These are phyloP conservation scores for Yamadazyma buinensis DNA, from an alignment of 1,139 yeast species.

Conservation along the genomic window DNA sequence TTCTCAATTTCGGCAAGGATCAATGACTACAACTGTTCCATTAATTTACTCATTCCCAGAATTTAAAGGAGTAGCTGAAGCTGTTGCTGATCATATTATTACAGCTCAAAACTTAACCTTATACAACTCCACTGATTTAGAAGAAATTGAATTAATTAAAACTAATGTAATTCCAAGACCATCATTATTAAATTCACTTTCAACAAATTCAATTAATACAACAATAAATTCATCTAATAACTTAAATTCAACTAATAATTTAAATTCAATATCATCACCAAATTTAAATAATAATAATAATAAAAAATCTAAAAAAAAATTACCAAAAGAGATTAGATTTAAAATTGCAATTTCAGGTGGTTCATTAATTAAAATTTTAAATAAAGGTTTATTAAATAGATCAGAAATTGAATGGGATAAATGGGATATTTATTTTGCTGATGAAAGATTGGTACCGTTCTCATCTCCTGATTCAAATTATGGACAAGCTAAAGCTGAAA, in stretches of 20 bases:
- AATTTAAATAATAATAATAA: constrained; percentile 12
- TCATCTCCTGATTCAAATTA: constrained; percentile 81
- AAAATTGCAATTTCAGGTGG: constrained; percentile 94
- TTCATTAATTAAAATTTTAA: constrained; percentile 76
- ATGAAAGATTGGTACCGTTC: constrained; percentile 91
- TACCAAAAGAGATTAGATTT: constrained; percentile 61
- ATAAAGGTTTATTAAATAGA: constrained; percentile 76
- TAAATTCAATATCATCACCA: constrained; percentile 6
- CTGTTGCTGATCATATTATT: constrained; percentile 86
- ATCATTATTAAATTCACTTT: constrained; percentile 13
- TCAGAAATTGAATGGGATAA: constrained; percentile 82
- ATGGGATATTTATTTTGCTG: constrained; percentile 97
- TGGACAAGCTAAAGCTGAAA: constrained; percentile 79
- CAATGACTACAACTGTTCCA: constrained; percentile 90
- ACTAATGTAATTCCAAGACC: constrained; percentile 18
- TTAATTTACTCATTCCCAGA: constrained; percentile 88
- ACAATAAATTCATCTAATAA: background rate
- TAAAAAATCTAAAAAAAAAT: constrained; percentile 38
- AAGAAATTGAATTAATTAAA: constrained; percentile 27
- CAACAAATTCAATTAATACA: constrained; percentile 11
- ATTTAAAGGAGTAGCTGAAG: constrained; percentile 86
- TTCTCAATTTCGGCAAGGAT: constrained; percentile 5
- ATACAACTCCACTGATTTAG: constrained; percentile 43
- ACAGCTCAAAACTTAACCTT: constrained; percentile 74
- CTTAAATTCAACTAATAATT: constrained; percentile 1